Evolutionary conservation across 2,329 filamentous ascomycete genomes (phyloP).

Genomic region (Ophiostoma pallidulum): DNA sequence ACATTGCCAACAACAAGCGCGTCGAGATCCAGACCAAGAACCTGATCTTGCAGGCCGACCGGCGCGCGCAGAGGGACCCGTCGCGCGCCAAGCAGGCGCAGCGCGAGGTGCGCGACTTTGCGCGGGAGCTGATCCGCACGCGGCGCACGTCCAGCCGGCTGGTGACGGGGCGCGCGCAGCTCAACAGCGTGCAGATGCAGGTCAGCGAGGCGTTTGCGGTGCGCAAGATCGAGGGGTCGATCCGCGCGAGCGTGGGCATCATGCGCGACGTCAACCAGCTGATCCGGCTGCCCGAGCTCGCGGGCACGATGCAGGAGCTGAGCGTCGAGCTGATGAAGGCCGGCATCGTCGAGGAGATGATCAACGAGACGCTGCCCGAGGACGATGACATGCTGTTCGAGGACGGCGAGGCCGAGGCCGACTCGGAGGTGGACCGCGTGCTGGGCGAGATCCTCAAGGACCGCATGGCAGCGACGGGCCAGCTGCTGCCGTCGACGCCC

Average conservation of each 20-base stretch:
- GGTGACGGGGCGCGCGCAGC: conserved; percentile 80
- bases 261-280: conserved; percentile 95
- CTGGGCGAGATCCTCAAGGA: conserved; percentile 85
- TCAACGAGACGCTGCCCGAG: conserved; percentile 74
- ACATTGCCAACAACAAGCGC: conserved; percentile 68
- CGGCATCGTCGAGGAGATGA: conserved; percentile 96
- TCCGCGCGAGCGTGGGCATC: conserved; percentile 76
- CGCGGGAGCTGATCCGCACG: conserved; percentile 73
- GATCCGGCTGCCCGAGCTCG: conserved; percentile 75
- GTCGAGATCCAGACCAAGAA: conserved; percentile 78
- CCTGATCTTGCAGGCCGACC: conserved; percentile 74
- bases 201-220: conserved; percentile 94
- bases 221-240: conserved; percentile 89
- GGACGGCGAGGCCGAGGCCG: conserved; percentile 65
- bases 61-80: conserved; percentile 71
- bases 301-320: conserved; percentile 80
- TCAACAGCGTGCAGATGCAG: conserved; percentile 92
- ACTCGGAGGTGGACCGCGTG: conserved; percentile 83
- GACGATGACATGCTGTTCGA: conserved; percentile 57
- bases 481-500: conserved; percentile 47
- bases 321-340: conserved; percentile 84
- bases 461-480: conserved; percentile 56
- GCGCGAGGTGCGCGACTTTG: conserved; percentile 78
- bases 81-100: conserved; percentile 69
- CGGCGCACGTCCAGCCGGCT: conserved; percentile 67